A percentile compares a stretch with the other conserved stretches of the same genome.
These are phyloP conservation scores for Boletus mariae DNA, from an alignment of 1,284 basidiomycete species.

Conservation along the genomic window DNA sequence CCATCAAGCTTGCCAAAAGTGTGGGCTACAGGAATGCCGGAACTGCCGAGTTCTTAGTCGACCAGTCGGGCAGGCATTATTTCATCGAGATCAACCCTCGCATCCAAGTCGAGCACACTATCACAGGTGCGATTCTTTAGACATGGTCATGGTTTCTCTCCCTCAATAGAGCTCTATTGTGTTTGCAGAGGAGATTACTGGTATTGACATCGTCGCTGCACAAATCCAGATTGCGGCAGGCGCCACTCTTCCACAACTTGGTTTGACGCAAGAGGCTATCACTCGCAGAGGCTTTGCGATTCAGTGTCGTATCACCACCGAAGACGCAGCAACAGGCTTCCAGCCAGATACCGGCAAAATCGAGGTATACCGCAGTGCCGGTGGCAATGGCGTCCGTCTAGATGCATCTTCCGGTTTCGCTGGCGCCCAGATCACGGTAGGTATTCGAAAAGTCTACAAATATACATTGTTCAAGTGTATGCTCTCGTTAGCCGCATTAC, in stretches of 20 bases:
- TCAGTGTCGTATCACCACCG: slow-evolving; percentile 99
- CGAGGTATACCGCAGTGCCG: slow-evolving; percentile 97
- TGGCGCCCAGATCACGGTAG: slow-evolving; percentile 95
- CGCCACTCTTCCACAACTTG: slow-evolving; percentile 92
- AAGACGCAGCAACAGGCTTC: slow-evolving; percentile 89
- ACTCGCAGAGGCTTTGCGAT: slow-evolving; percentile 97
- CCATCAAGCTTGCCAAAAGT: slow-evolving; percentile 91
- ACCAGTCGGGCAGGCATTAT: slow-evolving; percentile 93
- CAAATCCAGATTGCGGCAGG: slow-evolving; percentile 99
- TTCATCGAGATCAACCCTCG: slow-evolving; percentile 99
- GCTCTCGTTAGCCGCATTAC: slow-evolving; percentile 77
- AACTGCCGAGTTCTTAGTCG: slow-evolving; percentile 96
- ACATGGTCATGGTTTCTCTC: slow-evolving; percentile 2
- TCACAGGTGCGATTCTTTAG: slow-evolving; percentile 65
- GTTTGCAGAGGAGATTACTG: slow-evolving; percentile 89
- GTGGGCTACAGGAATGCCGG: slow-evolving; percentile 96
- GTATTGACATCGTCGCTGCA: slow-evolving; percentile 96
- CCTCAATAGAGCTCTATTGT: slow-evolving; percentile 3
- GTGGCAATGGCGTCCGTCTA: slow-evolving; percentile 97
- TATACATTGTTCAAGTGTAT: neutral
- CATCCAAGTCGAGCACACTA: slow-evolving; percentile 98
- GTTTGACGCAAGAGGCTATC: slow-evolving; percentile 95
- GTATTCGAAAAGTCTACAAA: slow-evolving; percentile 18
- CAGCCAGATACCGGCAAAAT: slow-evolving; percentile 99
- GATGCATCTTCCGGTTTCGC: slow-evolving; percentile 98